Conservation (phyloP, 2,329 filamentous ascomycete species). For the Fusarium haematococcum region DNA sequence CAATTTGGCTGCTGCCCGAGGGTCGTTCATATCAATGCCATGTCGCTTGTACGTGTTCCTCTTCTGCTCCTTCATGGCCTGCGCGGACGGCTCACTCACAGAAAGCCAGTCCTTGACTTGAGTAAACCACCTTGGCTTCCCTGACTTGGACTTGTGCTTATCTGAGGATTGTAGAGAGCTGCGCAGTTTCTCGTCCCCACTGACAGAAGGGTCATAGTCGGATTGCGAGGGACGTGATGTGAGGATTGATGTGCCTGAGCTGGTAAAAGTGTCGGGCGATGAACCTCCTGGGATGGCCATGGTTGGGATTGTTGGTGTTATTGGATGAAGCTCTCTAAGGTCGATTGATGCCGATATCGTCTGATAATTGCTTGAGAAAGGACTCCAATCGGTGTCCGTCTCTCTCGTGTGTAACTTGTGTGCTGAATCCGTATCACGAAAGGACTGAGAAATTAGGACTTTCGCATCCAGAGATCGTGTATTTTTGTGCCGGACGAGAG, state of each 20-base stretch:
- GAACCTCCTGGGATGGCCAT: constrained; percentile 23
- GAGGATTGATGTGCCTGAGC: constrained; percentile 20
- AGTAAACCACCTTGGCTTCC: constrained; percentile 53
- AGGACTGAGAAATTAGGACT: neutral
- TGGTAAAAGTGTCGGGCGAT: constrained; percentile 11
- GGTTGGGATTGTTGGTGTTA: neutral
- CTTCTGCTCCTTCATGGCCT: constrained; percentile 61
- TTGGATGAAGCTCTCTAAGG: neutral
- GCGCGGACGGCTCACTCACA: constrained; percentile 62
- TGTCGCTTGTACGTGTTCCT: constrained; percentile 56
- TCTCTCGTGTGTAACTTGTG: neutral
- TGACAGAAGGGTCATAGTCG: constrained; percentile 41
- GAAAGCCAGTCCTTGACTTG: constrained; percentile 63
- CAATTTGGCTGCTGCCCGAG: constrained; percentile 58
- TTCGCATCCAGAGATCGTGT: neutral
- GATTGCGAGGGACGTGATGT: constrained; percentile 31
- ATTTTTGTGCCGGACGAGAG: neutral
- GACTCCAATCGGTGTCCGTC: neutral
- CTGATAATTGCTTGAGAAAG: neutral
- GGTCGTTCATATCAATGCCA: constrained; percentile 58
- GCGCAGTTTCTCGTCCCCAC: constrained; percentile 32
- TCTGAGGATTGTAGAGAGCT: constrained; percentile 20
- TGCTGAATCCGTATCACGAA: neutral
- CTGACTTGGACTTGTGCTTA: constrained; percentile 42
- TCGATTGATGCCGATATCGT: neutral